Evolutionary conservation across 1,284 basidiomycete genomes (phyloP), one percentile per base, ranked within the genome.

Genomic region (Rhodotorula sp.): DNA sequence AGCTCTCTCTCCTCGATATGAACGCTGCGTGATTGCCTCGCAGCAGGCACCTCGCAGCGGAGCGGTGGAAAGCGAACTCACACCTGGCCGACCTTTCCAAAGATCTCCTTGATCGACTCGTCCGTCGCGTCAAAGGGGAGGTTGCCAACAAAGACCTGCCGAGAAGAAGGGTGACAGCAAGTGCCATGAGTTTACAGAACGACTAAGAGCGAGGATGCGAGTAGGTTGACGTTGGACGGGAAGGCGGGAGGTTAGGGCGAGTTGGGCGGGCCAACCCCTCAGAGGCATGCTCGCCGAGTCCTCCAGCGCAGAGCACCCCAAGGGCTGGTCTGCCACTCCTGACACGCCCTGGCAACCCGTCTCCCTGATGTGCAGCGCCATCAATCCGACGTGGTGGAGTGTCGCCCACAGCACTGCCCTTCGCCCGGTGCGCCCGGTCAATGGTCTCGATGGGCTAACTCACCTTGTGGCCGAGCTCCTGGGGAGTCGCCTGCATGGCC

Each of bases 391-490:
- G 20, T 36, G 32, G 27, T 32, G 30, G 32, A 8, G 19, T 36
- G 20, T 19, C 55, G 8, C n/a, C 48, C 49, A 44, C 57, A 17
- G 17, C 36, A 7, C 51, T 54, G 46, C 30, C 2, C 29, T 15
- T 20, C 27, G 17, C 20, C 36, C 29, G 51, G n/a, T 30, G 11
- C 10, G 20, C 15, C 36, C 11, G 22, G 20, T n/a, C 32, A 24
- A 15, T 6, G 52, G 22, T 32, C 34, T 1, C 2, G 36, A 19
- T 3, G 29, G 36, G 24, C n/a, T 15, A 6, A 32, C 74, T 22
- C 22, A 77, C 76, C 72, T 77, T 77, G 72, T 69, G 64, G 11
- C 76, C 76, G 47, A 76, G 53, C 34, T 76, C 75, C 56, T 72
- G 67, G n/a, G 70, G 67, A 19, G 64, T 64, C 2, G 75, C 75